These are phyloP conservation scores for Sindora glabra DNA, from an alignment of 306 rosid species.

Conservation along the genomic window DNA sequence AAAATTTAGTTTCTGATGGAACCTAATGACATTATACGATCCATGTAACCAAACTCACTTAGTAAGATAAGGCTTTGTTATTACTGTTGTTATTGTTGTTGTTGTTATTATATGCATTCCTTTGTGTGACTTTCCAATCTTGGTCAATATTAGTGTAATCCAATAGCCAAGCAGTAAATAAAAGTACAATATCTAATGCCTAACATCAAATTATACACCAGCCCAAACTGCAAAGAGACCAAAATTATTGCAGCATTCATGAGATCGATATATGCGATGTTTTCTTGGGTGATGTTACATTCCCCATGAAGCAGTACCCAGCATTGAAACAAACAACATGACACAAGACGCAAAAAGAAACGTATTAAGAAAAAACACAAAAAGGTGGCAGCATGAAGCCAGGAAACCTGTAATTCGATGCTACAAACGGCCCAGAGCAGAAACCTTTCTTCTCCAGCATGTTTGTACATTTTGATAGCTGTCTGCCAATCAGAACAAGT, in stretches of 20 bases:
- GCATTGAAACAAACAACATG: background rate
- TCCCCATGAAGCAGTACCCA: background rate
- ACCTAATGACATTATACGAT: no score
- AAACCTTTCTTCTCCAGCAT: slow-evolving; percentile 80
- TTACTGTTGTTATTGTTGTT: no score
- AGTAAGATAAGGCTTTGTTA: no score
- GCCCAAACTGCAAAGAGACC: background rate
- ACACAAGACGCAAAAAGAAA: background rate
- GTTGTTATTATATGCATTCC: no score
- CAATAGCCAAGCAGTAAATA: no score
- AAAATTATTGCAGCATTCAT: background rate
- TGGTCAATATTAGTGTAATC: no score
- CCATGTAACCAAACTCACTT: no score
- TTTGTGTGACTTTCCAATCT: no score
- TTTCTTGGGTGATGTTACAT: background rate
- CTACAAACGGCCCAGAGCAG: slow-evolving; percentile 99
- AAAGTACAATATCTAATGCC: no score
- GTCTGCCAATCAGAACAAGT: slow-evolving; percentile 48
- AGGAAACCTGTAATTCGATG: slow-evolving; percentile 90
- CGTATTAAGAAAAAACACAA: background rate
- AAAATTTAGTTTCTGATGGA: no score
- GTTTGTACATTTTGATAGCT: slow-evolving; percentile 97
- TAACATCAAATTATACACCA: background rate
- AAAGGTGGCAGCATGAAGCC: background rate
- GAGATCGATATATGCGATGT: background rate